Evolutionary conservation across 257 asterid species (phyloP), one percentile per base, ranked within the genome.

Genomic region (Thymus mandschuricus): DNA sequence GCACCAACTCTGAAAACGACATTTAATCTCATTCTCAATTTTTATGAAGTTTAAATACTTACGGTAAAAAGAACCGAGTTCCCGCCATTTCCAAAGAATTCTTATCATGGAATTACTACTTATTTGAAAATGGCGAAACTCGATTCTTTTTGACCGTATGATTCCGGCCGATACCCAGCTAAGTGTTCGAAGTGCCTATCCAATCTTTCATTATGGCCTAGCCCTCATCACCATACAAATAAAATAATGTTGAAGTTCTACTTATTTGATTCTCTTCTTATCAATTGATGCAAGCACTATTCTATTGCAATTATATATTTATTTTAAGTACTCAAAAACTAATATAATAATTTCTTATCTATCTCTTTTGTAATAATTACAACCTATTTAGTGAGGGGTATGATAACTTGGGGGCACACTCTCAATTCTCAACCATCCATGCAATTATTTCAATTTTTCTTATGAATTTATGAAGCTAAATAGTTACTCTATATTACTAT

Each of bases 331-430:
- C 6, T 38, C 1, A 45, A 45, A 10, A 9, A 58, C 9, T 12
- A 54, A 21, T 54, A n/a, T 13, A 57, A 63, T 64, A 64, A 64
- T 29, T 64, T 45, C 29, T 64, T 46, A 29, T 45, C 43, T 46
- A 29, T 45, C 43, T 45, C 30, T 6, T 43, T 29, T 7, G 15
- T 56, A 56, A 56, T 56, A 56, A 56, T 12, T 62, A 10, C 21
- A 21, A 21, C 31, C 34, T 15, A 38, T 61, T 30, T 13, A 38
- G 34, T 40, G 44, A 61, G 67, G 33, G 60, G 3, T 6, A 8
- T 7, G 5, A 55, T 21, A 54, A 54, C 3, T 28, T 55, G 6
- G 30, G 60, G 60, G 35, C 38, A 55, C 35, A 28, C 38, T 55
- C 60, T 21, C n/a, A 48, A 12, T 10, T 44, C 49, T 44, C 15